Evolutionary conservation across 805 yeast species (phyloP).

Genomic region (Wickerhamiella musiphila): DNA sequence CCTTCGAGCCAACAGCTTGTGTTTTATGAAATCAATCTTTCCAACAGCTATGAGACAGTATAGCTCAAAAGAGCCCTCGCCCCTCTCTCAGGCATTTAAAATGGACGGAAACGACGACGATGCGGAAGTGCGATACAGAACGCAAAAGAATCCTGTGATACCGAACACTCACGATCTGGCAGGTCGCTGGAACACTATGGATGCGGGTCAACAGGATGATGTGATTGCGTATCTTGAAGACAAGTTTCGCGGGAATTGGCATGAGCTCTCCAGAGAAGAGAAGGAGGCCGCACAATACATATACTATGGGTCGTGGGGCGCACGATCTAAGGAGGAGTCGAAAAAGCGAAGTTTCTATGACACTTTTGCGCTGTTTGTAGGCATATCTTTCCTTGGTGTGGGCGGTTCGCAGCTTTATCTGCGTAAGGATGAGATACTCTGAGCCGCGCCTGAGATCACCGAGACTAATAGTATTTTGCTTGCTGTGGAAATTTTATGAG

Average conservation of each 20-base stretch:
- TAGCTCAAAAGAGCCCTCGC: slow-evolving; percentile 5
- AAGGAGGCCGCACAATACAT: slow-evolving; percentile 20
- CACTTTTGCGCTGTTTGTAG: slow-evolving; percentile 13
- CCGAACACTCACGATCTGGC: slow-evolving; percentile 18
- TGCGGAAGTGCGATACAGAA: slow-evolving; percentile 13
- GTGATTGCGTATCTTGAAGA: slow-evolving; percentile 22
- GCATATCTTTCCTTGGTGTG: slow-evolving; percentile 11
- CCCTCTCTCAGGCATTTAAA: slow-evolving; percentile 16
- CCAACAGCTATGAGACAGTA: too few relatives aligned
- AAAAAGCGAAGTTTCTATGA: slow-evolving; percentile 12
- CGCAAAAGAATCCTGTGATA: slow-evolving; percentile 18
- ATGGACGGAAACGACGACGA: slow-evolving; percentile 17
- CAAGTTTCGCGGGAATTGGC: slow-evolving; percentile 22
- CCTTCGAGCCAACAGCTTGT: background rate
- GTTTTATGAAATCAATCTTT: too few relatives aligned
- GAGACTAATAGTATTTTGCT: too few relatives aligned
- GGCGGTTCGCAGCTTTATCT: slow-evolving; percentile 18
- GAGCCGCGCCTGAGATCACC: too few relatives aligned
- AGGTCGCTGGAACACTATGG: slow-evolving; percentile 21
- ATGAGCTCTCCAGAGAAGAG: slow-evolving; percentile 17
- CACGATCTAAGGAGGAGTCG: slow-evolving; percentile 17
- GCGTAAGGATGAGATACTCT: too few relatives aligned
- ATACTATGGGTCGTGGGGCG: slow-evolving; percentile 24
- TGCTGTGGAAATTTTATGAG: too few relatives aligned
- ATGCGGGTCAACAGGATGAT: slow-evolving; percentile 23